These are phyloP conservation scores for Pseudonitzschia multistriata DNA, from an alignment of 108 stramenopile species.

Conservation along the genomic window DNA sequence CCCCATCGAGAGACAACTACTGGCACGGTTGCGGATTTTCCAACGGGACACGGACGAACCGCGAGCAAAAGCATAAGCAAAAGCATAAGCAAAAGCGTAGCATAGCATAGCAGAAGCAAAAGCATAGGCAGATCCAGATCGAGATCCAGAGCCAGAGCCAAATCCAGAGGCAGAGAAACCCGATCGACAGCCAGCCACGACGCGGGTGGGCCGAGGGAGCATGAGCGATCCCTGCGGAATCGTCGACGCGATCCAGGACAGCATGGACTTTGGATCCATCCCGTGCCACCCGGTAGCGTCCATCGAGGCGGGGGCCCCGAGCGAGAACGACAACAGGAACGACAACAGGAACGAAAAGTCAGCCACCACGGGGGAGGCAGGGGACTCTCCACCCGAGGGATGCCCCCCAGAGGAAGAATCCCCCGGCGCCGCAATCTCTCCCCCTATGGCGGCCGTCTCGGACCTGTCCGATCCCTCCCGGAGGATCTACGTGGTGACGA, in stretches of 20 bases:
- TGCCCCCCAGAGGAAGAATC: not conserved
- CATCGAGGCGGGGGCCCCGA: not conserved
- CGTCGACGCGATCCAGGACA: constrained; percentile 11
- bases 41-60: too few relatives aligned
- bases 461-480: constrained; percentile 23
- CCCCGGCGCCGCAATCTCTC: not conserved
- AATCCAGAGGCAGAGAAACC: too few relatives aligned
- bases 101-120: too few relatives aligned
- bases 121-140: too few relatives aligned
- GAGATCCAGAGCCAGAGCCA: too few relatives aligned
- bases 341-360: not conserved
- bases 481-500: constrained; percentile 78
- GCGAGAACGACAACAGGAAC: not conserved
- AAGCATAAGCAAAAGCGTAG: too few relatives aligned
- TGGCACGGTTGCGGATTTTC: too few relatives aligned
- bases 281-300: not conserved
- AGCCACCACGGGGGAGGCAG: too few relatives aligned
- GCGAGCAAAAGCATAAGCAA: too few relatives aligned
- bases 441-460: constrained; percentile 11
- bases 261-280: not conserved
- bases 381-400: too few relatives aligned
- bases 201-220: not conserved
- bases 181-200: not conserved
- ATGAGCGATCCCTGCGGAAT: constrained; percentile 11
- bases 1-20: too few relatives aligned